Conservation (phyloP, 345 rosid species). For the Hibiscus trionum region DNA sequence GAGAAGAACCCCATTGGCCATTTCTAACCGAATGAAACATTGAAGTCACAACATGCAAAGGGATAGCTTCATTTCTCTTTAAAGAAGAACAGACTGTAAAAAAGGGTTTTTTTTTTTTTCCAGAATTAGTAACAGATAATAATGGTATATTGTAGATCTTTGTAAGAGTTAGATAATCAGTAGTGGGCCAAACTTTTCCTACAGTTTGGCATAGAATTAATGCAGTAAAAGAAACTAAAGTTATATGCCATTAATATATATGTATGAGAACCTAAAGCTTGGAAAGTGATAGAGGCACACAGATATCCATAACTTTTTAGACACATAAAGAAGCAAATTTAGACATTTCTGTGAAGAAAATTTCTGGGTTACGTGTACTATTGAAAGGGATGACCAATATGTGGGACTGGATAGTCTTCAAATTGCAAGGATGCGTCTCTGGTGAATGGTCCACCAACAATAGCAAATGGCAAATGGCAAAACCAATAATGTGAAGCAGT, state of each 20-base stretch:
- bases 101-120: not conserved
- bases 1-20: not conserved
- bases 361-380: constrained; percentile 8
- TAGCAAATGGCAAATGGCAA: constrained; percentile 11
- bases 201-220: constrained; percentile 10
- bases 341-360: constrained; percentile 8
- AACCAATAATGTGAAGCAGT: not conserved
- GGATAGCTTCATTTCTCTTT: not conserved
- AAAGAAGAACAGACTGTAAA: not conserved
- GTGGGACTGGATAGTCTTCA: not conserved
- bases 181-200: not conserved
- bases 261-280: not conserved
- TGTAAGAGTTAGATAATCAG: not conserved
- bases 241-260: not conserved
- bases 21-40: not conserved
- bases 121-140: not conserved
- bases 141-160: not conserved
- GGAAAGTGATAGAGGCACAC: constrained; percentile 32
- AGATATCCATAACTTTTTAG: constrained; percentile 18
- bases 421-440: constrained; percentile 7
- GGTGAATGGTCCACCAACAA: constrained; percentile 19
- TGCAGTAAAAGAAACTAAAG: constrained; percentile 1
- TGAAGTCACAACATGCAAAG: too few species aligned
- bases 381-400: constrained; percentile 2
- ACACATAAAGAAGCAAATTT: constrained; percentile 6